Conservation (phyloP, 257 asterid genomes). For the Fraxinus excelsior region DNA sequence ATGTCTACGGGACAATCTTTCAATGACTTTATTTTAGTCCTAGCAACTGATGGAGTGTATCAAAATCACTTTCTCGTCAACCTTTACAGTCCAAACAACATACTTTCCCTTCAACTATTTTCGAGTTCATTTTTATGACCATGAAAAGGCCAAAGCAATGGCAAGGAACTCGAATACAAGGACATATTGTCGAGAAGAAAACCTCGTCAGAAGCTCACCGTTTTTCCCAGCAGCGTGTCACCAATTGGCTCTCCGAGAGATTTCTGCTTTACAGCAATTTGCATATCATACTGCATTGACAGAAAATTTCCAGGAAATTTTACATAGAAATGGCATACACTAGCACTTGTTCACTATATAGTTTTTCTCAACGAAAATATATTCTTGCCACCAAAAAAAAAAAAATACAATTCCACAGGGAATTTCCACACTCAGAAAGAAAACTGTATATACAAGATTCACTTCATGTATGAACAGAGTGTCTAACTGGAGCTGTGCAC, state of each 20-base stretch:
- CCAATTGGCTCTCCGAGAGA: slow-evolving; percentile 83
- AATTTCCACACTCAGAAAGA: background rate
- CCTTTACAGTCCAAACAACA: background rate
- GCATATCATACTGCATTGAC: slow-evolving; percentile 65
- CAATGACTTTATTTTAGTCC: background rate
- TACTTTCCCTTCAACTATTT: background rate
- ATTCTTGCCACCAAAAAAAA: background rate
- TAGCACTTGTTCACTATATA: background rate
- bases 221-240: slow-evolving; percentile 85
- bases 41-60: background rate
- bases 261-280: slow-evolving; percentile 60
- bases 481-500: background rate
- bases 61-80: background rate
- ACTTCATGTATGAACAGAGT: background rate
- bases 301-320: slow-evolving; percentile 2
- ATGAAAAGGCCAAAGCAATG: background rate
- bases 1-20: background rate
- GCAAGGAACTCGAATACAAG: background rate
- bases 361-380: background rate
- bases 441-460: background rate
- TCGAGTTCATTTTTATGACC: background rate
- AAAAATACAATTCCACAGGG: background rate
- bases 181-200: slow-evolving; percentile 1
- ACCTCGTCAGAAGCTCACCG: slow-evolving; percentile 45
- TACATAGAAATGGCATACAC: background rate